Conservation (phyloP, 495 filamentous ascomycete genomes). For the Hyphodiscus hymeniophilus region DNA sequence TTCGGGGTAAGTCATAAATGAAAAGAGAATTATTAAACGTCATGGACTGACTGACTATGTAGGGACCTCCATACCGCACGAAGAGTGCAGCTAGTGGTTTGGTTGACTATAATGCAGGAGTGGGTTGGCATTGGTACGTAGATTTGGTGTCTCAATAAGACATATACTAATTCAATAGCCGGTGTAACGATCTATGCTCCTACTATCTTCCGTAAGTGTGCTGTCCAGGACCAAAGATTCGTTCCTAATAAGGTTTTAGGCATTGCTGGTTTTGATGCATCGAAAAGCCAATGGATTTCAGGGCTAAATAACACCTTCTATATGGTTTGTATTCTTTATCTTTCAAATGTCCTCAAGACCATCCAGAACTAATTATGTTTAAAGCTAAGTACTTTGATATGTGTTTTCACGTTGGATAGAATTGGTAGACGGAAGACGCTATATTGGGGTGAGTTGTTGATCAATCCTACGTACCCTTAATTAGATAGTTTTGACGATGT, state of each 20-base stretch:
- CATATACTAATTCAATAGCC: constrained; percentile 51
- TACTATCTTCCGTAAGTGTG: constrained; percentile 62
- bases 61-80: constrained; percentile 58
- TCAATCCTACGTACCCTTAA: no score
- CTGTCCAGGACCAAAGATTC: no score
- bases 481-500: no score
- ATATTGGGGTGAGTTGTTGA: constrained; percentile 63
- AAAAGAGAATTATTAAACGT: constrained; percentile 45
- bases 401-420: constrained; percentile 60
- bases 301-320: constrained; percentile 65
- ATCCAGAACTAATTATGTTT: background rate
- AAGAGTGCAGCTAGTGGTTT: constrained; percentile 60
- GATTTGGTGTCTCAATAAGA: no score
- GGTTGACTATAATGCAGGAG: constrained; percentile 67
- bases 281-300: constrained; percentile 57
- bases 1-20: constrained; percentile 34
- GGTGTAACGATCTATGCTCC: constrained; percentile 29
- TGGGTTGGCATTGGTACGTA: constrained; percentile 69
- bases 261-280: constrained; percentile 52
- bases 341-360: background rate
- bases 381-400: constrained; percentile 40
- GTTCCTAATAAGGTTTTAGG: no score
- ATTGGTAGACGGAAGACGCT: constrained; percentile 62
- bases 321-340: constrained; percentile 20
- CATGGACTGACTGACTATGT: constrained; percentile 55